These are phyloP conservation scores for Solanum megistacrolobum DNA, from an alignment of 257 asterid species.

Conservation along the genomic window DNA sequence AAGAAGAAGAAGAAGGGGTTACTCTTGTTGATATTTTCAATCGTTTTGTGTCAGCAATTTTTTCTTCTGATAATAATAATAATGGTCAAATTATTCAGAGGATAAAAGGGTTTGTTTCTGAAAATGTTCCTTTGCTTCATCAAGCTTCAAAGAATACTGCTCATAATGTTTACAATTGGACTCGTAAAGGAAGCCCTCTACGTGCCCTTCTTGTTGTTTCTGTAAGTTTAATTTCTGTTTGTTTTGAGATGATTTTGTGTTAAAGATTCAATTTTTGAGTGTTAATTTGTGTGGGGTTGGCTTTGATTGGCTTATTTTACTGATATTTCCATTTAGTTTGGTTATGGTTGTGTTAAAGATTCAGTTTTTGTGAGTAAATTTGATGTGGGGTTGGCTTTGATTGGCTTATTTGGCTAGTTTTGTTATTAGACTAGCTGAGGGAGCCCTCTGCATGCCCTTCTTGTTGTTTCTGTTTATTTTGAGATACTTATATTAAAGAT, in stretches of 20 bases:
- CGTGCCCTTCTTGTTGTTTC: slow-evolving; percentile 68
- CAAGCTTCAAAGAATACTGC: slow-evolving; percentile 54
- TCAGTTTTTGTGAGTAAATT: background rate
- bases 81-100: slow-evolving; percentile 31
- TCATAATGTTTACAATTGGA: slow-evolving; percentile 41
- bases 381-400: background rate
- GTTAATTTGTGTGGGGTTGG: background rate
- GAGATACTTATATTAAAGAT: background rate
- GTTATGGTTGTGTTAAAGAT: background rate
- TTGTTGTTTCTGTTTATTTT: slow-evolving; percentile 24
- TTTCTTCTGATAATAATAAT: slow-evolving; percentile 31
- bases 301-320: background rate
- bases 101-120: slow-evolving; percentile 34
- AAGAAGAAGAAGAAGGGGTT: slow-evolving; percentile 6
- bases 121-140: slow-evolving; percentile 53
- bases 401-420: background rate
- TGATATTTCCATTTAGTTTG: background rate
- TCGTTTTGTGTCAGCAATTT: slow-evolving; percentile 39
- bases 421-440: slow-evolving; percentile 12
- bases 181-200: slow-evolving; percentile 60
- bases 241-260: background rate
- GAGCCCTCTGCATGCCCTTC: slow-evolving; percentile 50
- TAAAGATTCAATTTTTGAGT: background rate
- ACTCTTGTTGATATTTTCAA: slow-evolving; percentile 42
- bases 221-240: slow-evolving; percentile 25